Conservation (phyloP, 495 filamentous ascomycete genomes). For the Sphaerosporella brunnea region DNA sequence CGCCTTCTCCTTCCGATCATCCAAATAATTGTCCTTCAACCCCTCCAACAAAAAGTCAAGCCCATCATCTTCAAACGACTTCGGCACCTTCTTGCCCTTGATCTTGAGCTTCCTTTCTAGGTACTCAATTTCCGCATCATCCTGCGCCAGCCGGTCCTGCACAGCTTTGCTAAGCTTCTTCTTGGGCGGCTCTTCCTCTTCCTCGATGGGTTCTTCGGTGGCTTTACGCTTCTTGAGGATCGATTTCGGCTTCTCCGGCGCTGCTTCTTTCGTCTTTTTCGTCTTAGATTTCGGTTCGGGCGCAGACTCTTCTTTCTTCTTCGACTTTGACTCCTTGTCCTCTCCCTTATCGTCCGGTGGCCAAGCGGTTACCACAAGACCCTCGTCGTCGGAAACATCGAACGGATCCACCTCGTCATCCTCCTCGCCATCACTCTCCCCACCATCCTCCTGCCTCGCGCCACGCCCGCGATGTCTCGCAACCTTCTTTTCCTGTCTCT, state of each 20-base stretch:
- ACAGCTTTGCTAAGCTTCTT: conserved; percentile 30
- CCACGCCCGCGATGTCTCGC: conserved; percentile 5
- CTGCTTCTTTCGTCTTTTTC: conserved; percentile 19
- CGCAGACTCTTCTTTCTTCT: conserved; percentile 19
- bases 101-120: conserved; percentile 80
- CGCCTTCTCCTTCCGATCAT: conserved; percentile 32
- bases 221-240: conserved; percentile 30
- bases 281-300: conserved; percentile 19
- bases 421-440: not conserved
- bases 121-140: conserved; percentile 74
- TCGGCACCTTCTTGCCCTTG: conserved; percentile 55
- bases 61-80: conserved; percentile 70
- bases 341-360: conserved; percentile 20
- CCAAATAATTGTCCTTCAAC: conserved; percentile 37
- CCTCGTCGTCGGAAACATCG: not conserved
- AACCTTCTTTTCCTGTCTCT: conserved; percentile 30
- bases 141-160: conserved; percentile 47
- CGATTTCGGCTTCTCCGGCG: conserved; percentile 26
- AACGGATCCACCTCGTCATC: not conserved
- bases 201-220: conserved; percentile 21
- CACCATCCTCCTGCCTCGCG: not conserved
- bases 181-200: conserved; percentile 28
- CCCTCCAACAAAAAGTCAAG: conserved; percentile 64
- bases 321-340: conserved; percentile 19
- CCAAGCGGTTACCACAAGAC: conserved; percentile 9